Conservation (phyloP, 2,329 filamentous ascomycete genomes). For the Scolecobasidium constrictum region DNA sequence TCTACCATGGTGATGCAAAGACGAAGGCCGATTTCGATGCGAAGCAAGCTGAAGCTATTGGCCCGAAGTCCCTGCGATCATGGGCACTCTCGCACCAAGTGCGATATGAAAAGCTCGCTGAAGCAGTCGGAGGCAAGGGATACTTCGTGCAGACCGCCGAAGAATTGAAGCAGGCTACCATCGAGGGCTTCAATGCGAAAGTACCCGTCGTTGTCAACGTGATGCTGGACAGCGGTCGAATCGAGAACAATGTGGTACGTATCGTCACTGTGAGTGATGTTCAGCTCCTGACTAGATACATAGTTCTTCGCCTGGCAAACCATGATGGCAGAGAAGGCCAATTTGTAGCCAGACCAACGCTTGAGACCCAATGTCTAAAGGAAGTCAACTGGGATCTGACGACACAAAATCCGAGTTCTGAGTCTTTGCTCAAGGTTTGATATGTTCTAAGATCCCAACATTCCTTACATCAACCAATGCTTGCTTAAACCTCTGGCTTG, state of each 20-base stretch:
- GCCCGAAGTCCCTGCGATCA: conserved; percentile 31
- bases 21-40: conserved; percentile 31
- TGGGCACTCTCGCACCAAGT: conserved; percentile 44
- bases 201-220: not conserved
- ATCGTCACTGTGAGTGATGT: too few species aligned
- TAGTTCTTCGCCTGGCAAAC: not conserved
- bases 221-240: not conserved
- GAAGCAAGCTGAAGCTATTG: conserved; percentile 25
- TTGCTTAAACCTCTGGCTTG: conserved; percentile 13
- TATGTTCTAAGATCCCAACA: too few species aligned
- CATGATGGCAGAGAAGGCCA: not conserved
- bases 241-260: not conserved
- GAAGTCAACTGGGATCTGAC: too few species aligned
- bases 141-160: conserved; percentile 25
- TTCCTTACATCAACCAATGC: too few species aligned
- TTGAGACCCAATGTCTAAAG: too few species aligned
- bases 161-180: not conserved
- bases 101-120: conserved; percentile 43
- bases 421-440: too few species aligned
- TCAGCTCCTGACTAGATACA: not conserved
- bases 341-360: too few species aligned
- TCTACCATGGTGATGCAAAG: conserved; percentile 27
- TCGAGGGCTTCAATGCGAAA: not conserved
- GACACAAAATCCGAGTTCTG: too few species aligned
- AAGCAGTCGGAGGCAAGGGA: conserved; percentile 44